Percentiles rank a stretch among this genome's conserved stretches.
Conservation (phyloP, 2,329 filamentous ascomycete species). For the Lecanicillium sp. region DNA sequence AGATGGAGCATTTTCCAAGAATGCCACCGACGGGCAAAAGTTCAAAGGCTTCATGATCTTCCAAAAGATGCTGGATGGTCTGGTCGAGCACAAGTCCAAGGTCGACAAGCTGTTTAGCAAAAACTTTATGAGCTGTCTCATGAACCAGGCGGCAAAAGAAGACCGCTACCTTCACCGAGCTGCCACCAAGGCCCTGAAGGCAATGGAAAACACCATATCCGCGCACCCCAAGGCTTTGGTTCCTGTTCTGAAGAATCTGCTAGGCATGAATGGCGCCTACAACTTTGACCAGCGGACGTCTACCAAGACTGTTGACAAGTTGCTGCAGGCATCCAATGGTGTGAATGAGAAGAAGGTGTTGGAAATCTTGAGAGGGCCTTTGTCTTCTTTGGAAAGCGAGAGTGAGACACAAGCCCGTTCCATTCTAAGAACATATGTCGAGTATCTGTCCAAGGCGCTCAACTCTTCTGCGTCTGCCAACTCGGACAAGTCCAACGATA, state of each 20-base stretch:
- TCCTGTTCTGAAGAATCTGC: slow-evolving; percentile 57
- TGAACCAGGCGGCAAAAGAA: slow-evolving; percentile 72
- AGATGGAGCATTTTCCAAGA: slow-evolving; percentile 79
- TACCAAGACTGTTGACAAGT: slow-evolving; percentile 72
- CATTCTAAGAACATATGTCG: slow-evolving; percentile 40
- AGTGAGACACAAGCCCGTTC: slow-evolving; percentile 20
- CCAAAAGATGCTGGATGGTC: slow-evolving; percentile 58
- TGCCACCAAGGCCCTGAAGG: slow-evolving; percentile 67
- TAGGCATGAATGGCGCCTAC: slow-evolving; percentile 61
- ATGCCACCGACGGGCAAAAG: slow-evolving; percentile 80
- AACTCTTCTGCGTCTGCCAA: slow-evolving; percentile 25
- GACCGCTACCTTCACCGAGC: slow-evolving; percentile 75
- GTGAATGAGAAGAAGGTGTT: slow-evolving; percentile 48
- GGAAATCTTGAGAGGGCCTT: slow-evolving; percentile 36
- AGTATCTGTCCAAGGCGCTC: slow-evolving; percentile 46
- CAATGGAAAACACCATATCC: slow-evolving; percentile 58
- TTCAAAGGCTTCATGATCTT: slow-evolving; percentile 88
- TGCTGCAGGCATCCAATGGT: slow-evolving; percentile 54
- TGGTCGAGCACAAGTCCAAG: slow-evolving; percentile 37
- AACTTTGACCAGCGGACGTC: slow-evolving; percentile 84
- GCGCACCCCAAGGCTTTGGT: slow-evolving; percentile 51
- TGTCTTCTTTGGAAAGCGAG: slow-evolving; percentile 20
- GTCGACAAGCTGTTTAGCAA: slow-evolving; percentile 64
- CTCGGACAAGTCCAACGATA: slow-evolving; percentile 19
- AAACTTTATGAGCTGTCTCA: slow-evolving; percentile 73